Percentiles rank a stretch among this genome's conserved stretches.
phyloP scores from a whole-genome alignment of 768 basidiomycete species.

The Neoboletus brunneissimus region DNA sequence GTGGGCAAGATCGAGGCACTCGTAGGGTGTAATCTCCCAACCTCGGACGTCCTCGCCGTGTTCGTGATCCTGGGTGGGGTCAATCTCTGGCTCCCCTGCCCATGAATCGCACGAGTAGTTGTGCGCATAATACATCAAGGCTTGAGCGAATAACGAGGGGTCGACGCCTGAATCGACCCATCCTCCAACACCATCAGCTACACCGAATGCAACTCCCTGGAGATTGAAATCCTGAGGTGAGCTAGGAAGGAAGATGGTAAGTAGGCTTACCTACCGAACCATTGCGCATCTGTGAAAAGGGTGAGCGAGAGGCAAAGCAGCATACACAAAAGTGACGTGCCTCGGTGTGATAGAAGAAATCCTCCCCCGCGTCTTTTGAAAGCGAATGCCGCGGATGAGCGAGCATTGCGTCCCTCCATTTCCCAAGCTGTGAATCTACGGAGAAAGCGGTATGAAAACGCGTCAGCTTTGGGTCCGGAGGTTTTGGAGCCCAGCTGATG shows the following conservation, averaged over 20 bases:
- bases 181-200: slow-evolving; percentile 92
- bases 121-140: slow-evolving; percentile 84
- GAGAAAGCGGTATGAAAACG: slow-evolving; percentile 50
- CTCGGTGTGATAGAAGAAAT: slow-evolving; percentile 67
- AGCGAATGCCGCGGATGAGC: slow-evolving; percentile 39
- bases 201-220: slow-evolving; percentile 77
- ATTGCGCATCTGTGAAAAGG: slow-evolving; percentile 60
- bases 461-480: slow-evolving; percentile 39
- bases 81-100: slow-evolving; percentile 82
- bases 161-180: slow-evolving; percentile 85
- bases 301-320: slow-evolving; percentile 1
- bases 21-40: slow-evolving; percentile 63
- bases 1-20: slow-evolving; percentile 72
- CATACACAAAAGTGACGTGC: slow-evolving; percentile 39
- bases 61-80: slow-evolving; percentile 71
- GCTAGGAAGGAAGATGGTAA: slow-evolving; percentile 12
- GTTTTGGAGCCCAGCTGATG: slow-evolving; percentile 76
- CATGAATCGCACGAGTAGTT: slow-evolving; percentile 69
- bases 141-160: slow-evolving; percentile 87
- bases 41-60: slow-evolving; percentile 63
- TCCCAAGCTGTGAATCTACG: slow-evolving; percentile 53
- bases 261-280: slow-evolving; percentile 59
- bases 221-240: slow-evolving; percentile 17
- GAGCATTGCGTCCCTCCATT: slow-evolving; percentile 69
- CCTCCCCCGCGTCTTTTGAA: slow-evolving; percentile 50